These are phyloP conservation scores for Triticum urartu DNA, from an alignment of 176 grass and related monocot genomes.

Conservation along the genomic window DNA sequence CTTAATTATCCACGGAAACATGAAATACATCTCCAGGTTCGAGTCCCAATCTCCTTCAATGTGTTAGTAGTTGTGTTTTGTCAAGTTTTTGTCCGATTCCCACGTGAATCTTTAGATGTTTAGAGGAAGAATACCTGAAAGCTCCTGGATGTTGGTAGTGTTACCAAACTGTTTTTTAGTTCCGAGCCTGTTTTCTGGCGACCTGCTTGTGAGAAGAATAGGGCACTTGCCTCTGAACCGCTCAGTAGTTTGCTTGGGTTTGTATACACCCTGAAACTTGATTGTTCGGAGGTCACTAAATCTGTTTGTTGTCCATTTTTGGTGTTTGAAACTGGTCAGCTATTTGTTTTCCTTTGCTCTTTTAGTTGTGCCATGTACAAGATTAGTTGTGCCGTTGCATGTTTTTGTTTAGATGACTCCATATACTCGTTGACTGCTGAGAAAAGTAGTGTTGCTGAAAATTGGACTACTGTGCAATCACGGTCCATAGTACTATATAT, in stretches of 20 bases:
- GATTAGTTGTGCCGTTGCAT: neutral
- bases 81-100: neutral
- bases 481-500: neutral
- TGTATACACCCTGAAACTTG: neutral
- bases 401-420: too few species aligned
- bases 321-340: too few species aligned
- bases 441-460: too few species aligned
- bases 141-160: neutral
- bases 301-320: too few species aligned
- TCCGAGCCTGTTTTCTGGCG: neutral
- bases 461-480: too few species aligned
- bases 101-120: neutral
- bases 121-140: neutral
- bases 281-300: too few species aligned
- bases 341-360: too few species aligned
- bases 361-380: neutral
- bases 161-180: neutral
- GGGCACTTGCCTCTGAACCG: neutral
- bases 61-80: neutral
- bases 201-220: neutral
- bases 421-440: too few species aligned
- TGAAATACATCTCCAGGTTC: neutral
- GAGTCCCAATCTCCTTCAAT: neutral
- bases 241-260: neutral
- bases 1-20: too few species aligned